A percentile compares a stretch with the other conserved stretches of the same genome.
phyloP scores from a whole-genome alignment of 1,284 basidiomycete genomes.

The Fomitopsis betulina region DNA sequence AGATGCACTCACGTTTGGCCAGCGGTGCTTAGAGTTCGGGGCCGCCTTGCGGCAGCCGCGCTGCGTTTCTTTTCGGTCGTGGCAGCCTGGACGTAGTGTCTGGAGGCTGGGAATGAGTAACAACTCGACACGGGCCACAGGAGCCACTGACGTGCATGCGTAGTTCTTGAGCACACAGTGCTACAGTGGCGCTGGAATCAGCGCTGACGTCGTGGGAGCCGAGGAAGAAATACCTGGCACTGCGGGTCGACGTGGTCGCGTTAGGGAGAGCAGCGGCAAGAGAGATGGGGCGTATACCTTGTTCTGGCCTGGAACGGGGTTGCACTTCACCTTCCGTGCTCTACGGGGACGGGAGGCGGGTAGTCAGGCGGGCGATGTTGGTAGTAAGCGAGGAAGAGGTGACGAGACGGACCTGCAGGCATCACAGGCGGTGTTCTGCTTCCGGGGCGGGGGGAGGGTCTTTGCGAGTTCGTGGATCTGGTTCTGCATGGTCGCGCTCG shows the following conservation, averaged over 20 bases:
- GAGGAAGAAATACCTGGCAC: conserved; percentile 47
- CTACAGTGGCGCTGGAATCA: conserved; percentile 31
- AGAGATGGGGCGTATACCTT: conserved; percentile 46
- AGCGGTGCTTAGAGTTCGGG: conserved; percentile 50
- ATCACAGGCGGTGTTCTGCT: conserved; percentile 90
- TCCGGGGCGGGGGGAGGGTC: conserved; percentile 69
- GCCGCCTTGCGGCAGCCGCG: conserved; percentile 47
- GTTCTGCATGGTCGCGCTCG: conserved; percentile 62
- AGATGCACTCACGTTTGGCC: conserved; percentile 37
- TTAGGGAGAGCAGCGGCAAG: background rate
- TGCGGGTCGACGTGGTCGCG: conserved; percentile 6
- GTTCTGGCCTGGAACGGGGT: conserved; percentile 69
- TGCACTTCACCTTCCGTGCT: conserved; percentile 79
- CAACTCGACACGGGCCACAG: conserved; percentile 4
- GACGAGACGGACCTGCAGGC: conserved; percentile 60
- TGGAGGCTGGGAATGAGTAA: conserved; percentile 30
- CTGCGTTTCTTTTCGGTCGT: conserved; percentile 77
- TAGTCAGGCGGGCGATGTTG: background rate
- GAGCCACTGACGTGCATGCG: conserved; percentile 70
- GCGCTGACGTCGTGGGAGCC: background rate
- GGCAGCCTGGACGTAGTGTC: conserved; percentile 75
- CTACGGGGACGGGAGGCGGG: conserved; percentile 30
- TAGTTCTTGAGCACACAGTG: conserved; percentile 80
- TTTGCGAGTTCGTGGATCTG: conserved; percentile 75
- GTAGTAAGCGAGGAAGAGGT: background rate